Base-by-base conservation (phyloP, 306 rosid species). In the Notholithocarpus densiflorus region DNA sequence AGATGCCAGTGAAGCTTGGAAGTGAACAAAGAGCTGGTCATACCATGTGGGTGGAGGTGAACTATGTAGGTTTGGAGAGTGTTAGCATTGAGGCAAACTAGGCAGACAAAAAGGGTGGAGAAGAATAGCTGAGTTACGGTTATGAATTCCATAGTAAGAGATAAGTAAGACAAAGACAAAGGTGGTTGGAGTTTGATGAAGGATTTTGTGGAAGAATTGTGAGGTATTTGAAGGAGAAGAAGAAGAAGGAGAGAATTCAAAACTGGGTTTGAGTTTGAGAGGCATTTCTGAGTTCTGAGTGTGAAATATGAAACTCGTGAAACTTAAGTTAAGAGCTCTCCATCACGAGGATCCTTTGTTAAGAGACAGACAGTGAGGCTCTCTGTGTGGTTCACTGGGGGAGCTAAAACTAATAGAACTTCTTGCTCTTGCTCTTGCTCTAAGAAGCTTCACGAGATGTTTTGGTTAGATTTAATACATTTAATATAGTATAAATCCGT, bases 301-400 rank as follows among this genome's bases (percentile, higher is more conserved):
- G n/a, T 65, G 83, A 87, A 88, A 86, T 89, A 89, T 32, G 90
- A 90, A 86, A 89, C 98, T 89, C 95, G 98, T 94, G 97, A 92
- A 86, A 84, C 75, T 37, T 56, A 86, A 87, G 98, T 34, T 56
- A 86, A 87, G 98, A 90, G 98, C 98, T 94, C 97, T 88, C 73
- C 90, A 84, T 94, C 98, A 94, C 97, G 96, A 86, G 98, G 90
- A 87, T 90, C 90, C 68, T 83, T 89, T 91, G 92, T 84, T 84
- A 82, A 48, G 85, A 53, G 88, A 74, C 76, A 55, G 84, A 80
- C 53, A 77, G 24, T 66, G 73, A 74, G 76, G 80, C 81, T 66
- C 80, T 56, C 45, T 48, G 53, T 12, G 15, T 53, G 78, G 80
- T 75, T 56, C 56, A 68, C 29, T 71, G 75, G 84, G 81, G 89